Conservation (phyloP, 768 basidiomycete genomes). For the Crepidotus variabilis region DNA sequence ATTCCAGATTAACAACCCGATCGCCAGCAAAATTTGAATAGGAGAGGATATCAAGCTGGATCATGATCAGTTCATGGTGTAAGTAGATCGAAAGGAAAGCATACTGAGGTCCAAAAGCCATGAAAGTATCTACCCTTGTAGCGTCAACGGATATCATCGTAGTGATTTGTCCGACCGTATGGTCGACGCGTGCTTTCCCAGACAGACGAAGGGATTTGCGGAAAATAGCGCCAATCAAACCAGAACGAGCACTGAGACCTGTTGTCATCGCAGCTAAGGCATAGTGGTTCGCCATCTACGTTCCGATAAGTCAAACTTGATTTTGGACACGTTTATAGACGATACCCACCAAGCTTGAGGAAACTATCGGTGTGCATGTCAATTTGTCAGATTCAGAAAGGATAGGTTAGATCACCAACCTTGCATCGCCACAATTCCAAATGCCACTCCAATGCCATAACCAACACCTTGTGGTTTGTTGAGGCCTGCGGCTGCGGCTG, state of each 20-base stretch:
- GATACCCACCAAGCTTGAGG: constrained; percentile 33
- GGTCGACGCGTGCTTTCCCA: constrained; percentile 50
- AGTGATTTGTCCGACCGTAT: constrained; percentile 63
- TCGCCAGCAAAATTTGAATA: constrained; percentile 53
- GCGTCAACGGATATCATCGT: constrained; percentile 70
- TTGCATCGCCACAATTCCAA: constrained; percentile 61
- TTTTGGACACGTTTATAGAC: background rate
- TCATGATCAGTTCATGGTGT: background rate
- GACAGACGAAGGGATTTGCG: constrained; percentile 69
- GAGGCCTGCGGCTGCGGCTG: constrained; percentile 21
- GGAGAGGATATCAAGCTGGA: constrained; percentile 59
- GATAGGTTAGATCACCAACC: constrained; percentile 25
- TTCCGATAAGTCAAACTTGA: background rate
- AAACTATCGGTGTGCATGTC: constrained; percentile 22
- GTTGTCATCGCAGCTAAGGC: constrained; percentile 40
- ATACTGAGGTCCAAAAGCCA: constrained; percentile 39
- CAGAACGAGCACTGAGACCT: constrained; percentile 45
- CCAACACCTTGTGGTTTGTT: constrained; percentile 45
- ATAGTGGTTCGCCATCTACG: constrained; percentile 43
- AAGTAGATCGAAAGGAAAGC: constrained; percentile 11
- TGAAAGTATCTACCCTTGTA: constrained; percentile 47
- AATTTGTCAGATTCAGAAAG: background rate
- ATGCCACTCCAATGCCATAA: constrained; percentile 57
- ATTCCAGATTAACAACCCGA: constrained; percentile 58
- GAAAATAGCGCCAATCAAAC: constrained; percentile 48